Evolutionary conservation across 2,329 filamentous ascomycete species (phyloP).

Genomic region (Aureobasidium sp.): DNA sequence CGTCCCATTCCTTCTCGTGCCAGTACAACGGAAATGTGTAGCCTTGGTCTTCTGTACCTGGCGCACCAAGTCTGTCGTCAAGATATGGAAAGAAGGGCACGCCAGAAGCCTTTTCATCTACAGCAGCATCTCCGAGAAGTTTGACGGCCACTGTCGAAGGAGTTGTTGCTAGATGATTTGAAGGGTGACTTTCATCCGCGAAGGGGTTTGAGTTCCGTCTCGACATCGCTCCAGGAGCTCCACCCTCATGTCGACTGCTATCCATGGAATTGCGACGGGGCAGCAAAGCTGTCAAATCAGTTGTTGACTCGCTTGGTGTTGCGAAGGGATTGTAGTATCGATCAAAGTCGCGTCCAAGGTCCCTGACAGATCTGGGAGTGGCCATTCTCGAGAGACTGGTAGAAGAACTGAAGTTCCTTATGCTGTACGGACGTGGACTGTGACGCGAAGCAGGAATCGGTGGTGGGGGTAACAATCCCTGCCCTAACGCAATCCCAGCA

Average conservation of each 20-base stretch:
- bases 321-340: conserved; percentile 34
- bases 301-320: conserved; percentile 28
- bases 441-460: conserved; percentile 15
- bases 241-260: conserved; percentile 14
- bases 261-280: conserved; percentile 20
- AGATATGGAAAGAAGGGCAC: conserved; percentile 36
- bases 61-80: conserved; percentile 42
- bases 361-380: conserved; percentile 29
- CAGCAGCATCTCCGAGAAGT: background rate
- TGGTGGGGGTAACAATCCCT: conserved; percentile 14
- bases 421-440: conserved; percentile 18
- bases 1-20: conserved; percentile 47
- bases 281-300: conserved; percentile 24
- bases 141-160: background rate
- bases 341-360: conserved; percentile 32
- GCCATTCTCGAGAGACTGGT: conserved; percentile 23
- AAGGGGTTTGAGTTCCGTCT: conserved; percentile 30
- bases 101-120: conserved; percentile 26
- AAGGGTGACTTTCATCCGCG: conserved; percentile 22
- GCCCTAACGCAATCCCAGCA: conserved; percentile 16
- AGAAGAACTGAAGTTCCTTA: conserved; percentile 23
- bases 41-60: conserved; percentile 36
- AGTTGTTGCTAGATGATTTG: conserved; percentile 15
- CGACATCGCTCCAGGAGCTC: conserved; percentile 20
- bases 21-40: conserved; percentile 40